Evolutionary conservation across 73 alveolate species (phyloP), one percentile per base, ranked within the genome.

Genomic region (Blepharisma stoltei): DNA sequence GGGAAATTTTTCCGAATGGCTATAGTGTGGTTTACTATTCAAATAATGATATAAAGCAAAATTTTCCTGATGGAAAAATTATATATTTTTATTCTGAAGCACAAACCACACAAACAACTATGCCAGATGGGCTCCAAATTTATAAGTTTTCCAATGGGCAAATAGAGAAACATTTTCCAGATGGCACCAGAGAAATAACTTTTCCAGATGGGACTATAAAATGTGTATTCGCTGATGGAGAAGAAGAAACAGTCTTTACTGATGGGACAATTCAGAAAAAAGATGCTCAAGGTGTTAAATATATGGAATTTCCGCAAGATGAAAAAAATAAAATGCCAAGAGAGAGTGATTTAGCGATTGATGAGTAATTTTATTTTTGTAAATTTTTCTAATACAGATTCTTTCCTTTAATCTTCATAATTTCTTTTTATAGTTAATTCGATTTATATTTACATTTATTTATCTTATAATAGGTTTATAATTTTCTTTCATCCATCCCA

Each of bases 171-270:
- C 97, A 92, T 71, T 92, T 88, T 81, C 82, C 71, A 20, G 95
- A 92, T 81, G 96, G 96, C 18, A 89, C 94, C 41, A 92, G 85
- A 71, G 95, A 92, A 67, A 86, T 89, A 5, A 86, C 83, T 23
- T 92, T 92, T 85, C 98, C 98, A 14, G 95, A 92, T 81, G 96
- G 95, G 50, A 86, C 91, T 55, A 66, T 92, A 47, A 88, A 85
- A 83, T 86, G 89, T 67, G 85, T 89, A 52, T 89, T 82, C 83
- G 91, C 91, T 6, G 87, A 83, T 78, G 95, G 95, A n/a, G 89
- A 86, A 21, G 98, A 92, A 76, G 96, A 89, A 80, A 86, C 85
- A 47, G 87, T 83, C 71, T 92, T 86, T 82, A 89, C 93, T 8
- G 93, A 92, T 83, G 98, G 96, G 7, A 92, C 92, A 43, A 73